phyloP scores from a whole-genome alignment of 306 rosid species.

The barrel medic (Medicago truncatula) region MtrunA17r5.0-ANR NC_053044.1:42649501-42650000 shows the following conservation, averaged over 20 bases:
- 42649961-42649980: conserved; percentile 79
- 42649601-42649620: conserved; percentile 74
- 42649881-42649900: conserved; percentile 26
- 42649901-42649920: conserved; percentile 66
- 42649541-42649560: conserved; percentile 85
- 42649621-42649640: conserved; percentile 57
- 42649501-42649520: conserved; percentile 31
- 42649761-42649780: conserved; percentile 5
- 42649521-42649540: conserved; percentile 1
- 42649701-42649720: conserved; percentile 13
- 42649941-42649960: conserved; percentile 87
- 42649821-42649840: conserved; percentile 28
- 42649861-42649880: conserved; percentile 10
- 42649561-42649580: conserved; percentile 72
- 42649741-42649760: conserved; percentile 14
- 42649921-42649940: conserved; percentile 80
- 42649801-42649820: conserved; percentile 26
- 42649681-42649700: conserved; percentile 9
- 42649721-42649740: neutral
- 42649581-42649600: conserved; percentile 70
- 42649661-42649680: conserved; percentile 14
- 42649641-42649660: conserved; percentile 31
- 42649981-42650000: conserved; percentile 87
- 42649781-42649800: conserved; percentile 4
- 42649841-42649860: conserved; percentile 14